Conservation (phyloP, 805 yeast genomes). For the Lipomyces spencermartinsiae region DNA sequence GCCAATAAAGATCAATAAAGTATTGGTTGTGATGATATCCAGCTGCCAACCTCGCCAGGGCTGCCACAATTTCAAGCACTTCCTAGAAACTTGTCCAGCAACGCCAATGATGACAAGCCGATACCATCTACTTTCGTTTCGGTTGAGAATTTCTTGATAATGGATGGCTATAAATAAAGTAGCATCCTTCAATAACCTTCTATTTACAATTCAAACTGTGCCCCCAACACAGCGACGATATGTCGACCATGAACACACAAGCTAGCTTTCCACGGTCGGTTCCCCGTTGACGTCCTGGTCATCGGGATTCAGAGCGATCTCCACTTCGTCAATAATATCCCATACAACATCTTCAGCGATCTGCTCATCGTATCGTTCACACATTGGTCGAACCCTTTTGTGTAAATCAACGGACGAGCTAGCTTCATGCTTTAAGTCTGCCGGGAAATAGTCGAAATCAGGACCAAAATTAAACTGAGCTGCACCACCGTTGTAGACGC, state of each 20-base stretch:
- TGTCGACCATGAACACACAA: background rate
- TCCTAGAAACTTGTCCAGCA: no score
- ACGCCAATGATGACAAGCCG: no score
- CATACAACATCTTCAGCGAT: constrained; percentile 81
- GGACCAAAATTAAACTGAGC: constrained; percentile 76
- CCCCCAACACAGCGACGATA: background rate
- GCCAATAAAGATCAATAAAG: no score
- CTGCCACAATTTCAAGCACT: no score
- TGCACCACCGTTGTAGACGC: constrained; percentile 79
- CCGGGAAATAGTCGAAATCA: constrained; percentile 57
- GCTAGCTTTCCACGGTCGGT: background rate
- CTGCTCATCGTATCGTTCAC: constrained; percentile 67
- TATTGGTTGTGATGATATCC: no score
- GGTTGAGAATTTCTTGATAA: no score
- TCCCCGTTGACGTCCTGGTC: background rate
- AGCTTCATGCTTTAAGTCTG: constrained; percentile 37
- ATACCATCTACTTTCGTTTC: no score
- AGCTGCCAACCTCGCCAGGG: no score
- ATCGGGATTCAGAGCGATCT: constrained; percentile 47
- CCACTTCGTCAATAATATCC: constrained; percentile 87
- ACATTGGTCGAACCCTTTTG: constrained; percentile 55
- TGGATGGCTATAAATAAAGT: no score
- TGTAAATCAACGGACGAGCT: constrained; percentile 20
- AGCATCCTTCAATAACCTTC: background rate
- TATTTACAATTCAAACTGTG: background rate